Evolutionary conservation across 2,329 filamentous ascomycete species (phyloP).

Genomic region (Aureobasidium vineae): DNA sequence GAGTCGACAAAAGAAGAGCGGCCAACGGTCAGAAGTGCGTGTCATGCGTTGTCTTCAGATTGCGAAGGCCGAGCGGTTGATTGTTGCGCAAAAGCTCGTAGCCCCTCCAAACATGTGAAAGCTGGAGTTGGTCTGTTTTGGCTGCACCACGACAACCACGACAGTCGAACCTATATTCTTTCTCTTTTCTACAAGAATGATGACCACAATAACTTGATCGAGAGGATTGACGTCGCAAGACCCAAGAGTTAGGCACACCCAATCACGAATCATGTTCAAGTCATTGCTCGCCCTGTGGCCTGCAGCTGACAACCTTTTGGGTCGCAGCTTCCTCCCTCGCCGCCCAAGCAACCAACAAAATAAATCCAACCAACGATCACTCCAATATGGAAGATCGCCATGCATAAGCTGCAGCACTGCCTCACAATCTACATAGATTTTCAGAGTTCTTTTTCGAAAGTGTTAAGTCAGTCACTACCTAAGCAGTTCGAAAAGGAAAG

Average conservation of each 20-base stretch:
- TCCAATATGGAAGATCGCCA: not conserved
- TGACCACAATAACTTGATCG: not conserved
- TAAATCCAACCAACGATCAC: not conserved
- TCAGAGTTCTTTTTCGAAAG: not conserved
- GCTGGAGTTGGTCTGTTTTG: conserved; percentile 16
- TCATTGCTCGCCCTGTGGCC: not conserved
- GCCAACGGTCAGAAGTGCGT: conserved; percentile 9
- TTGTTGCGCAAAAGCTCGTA: conserved; percentile 23
- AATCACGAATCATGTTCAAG: not conserved
- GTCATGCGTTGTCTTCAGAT: conserved; percentile 19
- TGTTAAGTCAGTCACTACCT: too few relatives aligned
- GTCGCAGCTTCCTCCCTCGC: conserved; percentile 4
- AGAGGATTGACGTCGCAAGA: too few relatives aligned
- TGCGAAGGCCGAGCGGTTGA: not conserved
- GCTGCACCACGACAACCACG: not conserved
- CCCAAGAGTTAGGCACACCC: not conserved
- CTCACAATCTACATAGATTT: not conserved
- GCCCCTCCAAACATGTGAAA: conserved; percentile 27
- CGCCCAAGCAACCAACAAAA: conserved; percentile 16
- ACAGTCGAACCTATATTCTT: not conserved
- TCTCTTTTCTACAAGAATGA: not conserved
- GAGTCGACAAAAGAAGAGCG: not conserved
- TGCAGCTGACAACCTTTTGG: conserved; percentile 9
- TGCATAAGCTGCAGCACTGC: not conserved
- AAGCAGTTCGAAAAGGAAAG: too few relatives aligned